Evolutionary conservation across 768 basidiomycete genomes (phyloP).

Genomic region (Boletus subparvulus): DNA sequence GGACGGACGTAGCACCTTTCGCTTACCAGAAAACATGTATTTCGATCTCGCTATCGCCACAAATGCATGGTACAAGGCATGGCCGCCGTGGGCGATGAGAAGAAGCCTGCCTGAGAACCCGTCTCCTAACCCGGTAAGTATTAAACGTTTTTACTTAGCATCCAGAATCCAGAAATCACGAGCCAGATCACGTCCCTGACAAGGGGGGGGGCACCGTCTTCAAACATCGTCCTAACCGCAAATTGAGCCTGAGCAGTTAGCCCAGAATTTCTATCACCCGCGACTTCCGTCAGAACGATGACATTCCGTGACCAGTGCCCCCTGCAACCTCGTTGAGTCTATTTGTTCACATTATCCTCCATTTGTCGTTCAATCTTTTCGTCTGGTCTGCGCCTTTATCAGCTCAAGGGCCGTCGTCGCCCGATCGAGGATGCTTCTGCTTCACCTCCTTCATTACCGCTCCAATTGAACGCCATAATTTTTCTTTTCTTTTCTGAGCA

Average conservation of each 20-base stretch:
- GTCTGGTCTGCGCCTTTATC: not conserved
- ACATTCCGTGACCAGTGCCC: too few species aligned
- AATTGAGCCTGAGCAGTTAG: not conserved
- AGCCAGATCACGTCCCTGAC: conserved; percentile 3
- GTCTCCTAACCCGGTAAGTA: not conserved
- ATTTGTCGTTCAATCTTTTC: not conserved
- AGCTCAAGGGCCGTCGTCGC: not conserved
- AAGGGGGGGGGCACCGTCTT: not conserved
- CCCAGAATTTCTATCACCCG: not conserved
- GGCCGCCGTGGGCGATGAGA: not conserved
- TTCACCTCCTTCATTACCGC: not conserved
- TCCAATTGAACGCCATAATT: not conserved
- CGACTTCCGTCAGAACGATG: conserved; percentile 18
- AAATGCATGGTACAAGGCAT: too few species aligned
- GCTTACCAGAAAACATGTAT: not conserved
- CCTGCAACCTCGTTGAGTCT: not conserved
- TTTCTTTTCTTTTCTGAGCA: conserved; percentile 1
- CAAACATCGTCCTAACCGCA: not conserved
- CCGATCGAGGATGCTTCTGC: not conserved
- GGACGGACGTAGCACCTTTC: not conserved
- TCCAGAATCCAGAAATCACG: conserved; percentile 16
- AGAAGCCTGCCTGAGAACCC: conserved; percentile 8
- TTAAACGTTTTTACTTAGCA: not conserved
- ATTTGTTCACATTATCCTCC: too few species aligned
- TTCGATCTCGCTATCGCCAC: not conserved